These are phyloP conservation scores for Arabis alpina DNA, from an alignment of 345 rosid genomes.

Conservation along the genomic window DNA sequence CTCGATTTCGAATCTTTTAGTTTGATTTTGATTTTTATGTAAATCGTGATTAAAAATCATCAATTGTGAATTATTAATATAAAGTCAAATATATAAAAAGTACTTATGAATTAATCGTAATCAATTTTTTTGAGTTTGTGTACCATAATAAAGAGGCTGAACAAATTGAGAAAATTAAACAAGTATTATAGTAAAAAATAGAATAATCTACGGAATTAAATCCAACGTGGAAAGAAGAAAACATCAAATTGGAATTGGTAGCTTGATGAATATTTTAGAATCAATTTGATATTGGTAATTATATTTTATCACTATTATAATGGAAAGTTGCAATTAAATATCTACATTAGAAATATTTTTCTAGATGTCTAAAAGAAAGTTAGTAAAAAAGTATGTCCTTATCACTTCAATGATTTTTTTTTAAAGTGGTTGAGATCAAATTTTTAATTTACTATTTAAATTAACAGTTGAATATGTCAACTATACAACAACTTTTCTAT, in stretches of 20 bases:
- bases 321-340: constrained; percentile 10
- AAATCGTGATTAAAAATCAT: no score
- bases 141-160: no score
- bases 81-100: no score
- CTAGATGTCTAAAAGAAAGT: not conserved
- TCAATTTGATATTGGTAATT: not conserved
- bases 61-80: no score
- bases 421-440: not conserved
- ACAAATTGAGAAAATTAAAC: no score
- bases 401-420: constrained; percentile 15
- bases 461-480: constrained; percentile 11
- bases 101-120: no score
- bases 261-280: no score
- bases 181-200: no score
- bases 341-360: not conserved
- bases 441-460: not conserved
- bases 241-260: not conserved
- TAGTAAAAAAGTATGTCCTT: not conserved
- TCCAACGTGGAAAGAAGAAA: not conserved
- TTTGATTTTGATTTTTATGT: no score
- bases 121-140: no score
- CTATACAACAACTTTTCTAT: not conserved
- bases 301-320: not conserved
- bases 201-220: no score
- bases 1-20: no score